These are phyloP conservation scores for Bonnemaisonia californica DNA, from an alignment of 31 red algal species.

Conservation along the genomic window DNA sequence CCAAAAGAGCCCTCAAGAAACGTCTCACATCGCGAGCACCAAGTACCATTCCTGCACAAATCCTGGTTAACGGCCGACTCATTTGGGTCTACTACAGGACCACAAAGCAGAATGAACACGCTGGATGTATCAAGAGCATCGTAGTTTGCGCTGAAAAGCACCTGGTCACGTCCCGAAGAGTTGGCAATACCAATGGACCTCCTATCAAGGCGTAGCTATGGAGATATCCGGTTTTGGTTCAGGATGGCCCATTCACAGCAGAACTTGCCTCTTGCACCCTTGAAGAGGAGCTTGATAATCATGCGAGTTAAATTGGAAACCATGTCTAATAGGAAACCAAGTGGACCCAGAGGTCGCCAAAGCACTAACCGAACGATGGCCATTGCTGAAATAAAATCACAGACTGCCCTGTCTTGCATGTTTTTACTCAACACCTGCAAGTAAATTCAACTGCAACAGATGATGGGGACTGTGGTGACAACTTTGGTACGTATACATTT, in stretches of 20 bases:
- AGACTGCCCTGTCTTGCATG: no score
- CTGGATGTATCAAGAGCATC: not conserved
- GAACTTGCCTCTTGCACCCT: conserved; percentile 5
- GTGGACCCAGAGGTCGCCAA: not conserved
- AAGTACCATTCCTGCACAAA: not conserved
- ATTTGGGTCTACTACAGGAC: conserved; percentile 26
- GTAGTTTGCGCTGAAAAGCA: not conserved
- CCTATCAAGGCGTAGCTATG: conserved; percentile 5
- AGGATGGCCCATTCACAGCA: not conserved
- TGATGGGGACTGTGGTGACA: not conserved
- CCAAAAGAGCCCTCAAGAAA: conserved; percentile 4
- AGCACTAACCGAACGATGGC: not conserved
- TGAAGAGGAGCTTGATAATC: conserved; percentile 11
- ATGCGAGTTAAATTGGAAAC: conserved; percentile 6
- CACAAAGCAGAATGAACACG: conserved; percentile 9
- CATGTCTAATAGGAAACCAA: not conserved
- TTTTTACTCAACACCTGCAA: not conserved
- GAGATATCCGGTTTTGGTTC: conserved; percentile 5
- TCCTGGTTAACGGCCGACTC: not conserved
- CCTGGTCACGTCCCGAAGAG: not conserved
- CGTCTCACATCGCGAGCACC: conserved; percentile 2
- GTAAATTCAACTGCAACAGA: conserved; percentile 12
- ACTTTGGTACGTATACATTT: no score
- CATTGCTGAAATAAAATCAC: no score
- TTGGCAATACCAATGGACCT: not conserved